Evolutionary conservation across 2,329 filamentous ascomycete species (phyloP).

Genomic region (Aspergillus clavatus): DNA sequence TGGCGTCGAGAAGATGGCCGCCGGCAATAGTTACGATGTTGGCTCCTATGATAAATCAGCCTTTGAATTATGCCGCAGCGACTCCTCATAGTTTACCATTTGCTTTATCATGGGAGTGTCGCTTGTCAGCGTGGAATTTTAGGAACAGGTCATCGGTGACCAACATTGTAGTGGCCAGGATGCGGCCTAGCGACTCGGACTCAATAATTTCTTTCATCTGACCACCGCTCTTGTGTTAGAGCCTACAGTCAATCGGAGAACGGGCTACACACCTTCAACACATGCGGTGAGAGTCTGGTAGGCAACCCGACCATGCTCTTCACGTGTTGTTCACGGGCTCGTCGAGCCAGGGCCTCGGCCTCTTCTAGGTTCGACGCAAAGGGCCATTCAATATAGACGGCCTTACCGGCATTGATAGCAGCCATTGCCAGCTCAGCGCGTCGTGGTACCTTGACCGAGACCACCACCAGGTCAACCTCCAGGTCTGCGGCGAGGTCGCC

Average conservation of each 20-base stretch:
- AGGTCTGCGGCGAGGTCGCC: not conserved
- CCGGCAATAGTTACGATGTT: not conserved
- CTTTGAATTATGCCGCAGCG: not conserved
- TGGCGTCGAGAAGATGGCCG: not conserved
- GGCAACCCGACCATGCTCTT: not conserved
- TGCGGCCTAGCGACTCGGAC: not conserved
- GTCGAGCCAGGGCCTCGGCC: not conserved
- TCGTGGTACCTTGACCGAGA: not conserved
- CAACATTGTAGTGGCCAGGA: not conserved
- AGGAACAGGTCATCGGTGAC: conserved; percentile 2
- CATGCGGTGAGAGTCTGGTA: not conserved
- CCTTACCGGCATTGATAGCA: conserved; percentile 1
- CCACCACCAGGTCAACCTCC: not conserved
- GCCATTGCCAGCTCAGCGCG: not conserved
- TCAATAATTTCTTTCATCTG: not conserved
- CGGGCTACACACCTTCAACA: not conserved
- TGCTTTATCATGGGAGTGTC: conserved; percentile 1
- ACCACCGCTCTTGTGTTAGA: not conserved
- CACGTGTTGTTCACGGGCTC: not conserved
- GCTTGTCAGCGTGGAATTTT: conserved; percentile 1
- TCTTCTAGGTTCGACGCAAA: not conserved
- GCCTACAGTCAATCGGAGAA: not conserved
- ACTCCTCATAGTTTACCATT: not conserved
- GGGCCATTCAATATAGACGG: conserved; percentile 1
- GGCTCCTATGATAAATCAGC: not conserved